Percentiles rank a stretch among this genome's conserved stretches.
Evolutionary conservation across 345 rosid species (phyloP).

Genomic region (Hibiscus trionum): DNA sequence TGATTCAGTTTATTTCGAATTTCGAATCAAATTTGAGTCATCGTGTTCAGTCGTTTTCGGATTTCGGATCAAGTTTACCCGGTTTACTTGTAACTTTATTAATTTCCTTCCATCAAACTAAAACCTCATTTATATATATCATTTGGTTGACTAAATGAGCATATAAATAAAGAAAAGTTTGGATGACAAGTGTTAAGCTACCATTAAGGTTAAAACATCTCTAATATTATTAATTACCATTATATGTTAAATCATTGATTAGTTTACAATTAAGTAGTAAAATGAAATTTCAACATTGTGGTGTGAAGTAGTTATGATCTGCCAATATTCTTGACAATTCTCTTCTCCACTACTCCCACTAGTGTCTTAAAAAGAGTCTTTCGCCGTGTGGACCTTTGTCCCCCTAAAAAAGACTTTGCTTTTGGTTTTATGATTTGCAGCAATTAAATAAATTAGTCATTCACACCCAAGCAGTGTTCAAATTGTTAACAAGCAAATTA

Average conservation of each 20-base stretch:
- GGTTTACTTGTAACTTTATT: too few species aligned
- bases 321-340: not conserved
- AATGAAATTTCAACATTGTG: not conserved
- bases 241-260: not conserved
- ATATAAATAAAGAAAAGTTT: conserved; percentile 12
- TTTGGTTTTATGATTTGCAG: not conserved
- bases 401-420: not conserved
- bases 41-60: too few species aligned
- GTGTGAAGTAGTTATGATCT: conserved; percentile 21
- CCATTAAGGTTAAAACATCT: not conserved
- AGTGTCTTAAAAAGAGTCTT: conserved; percentile 11
- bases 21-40: too few species aligned
- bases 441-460: too few species aligned
- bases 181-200: not conserved
- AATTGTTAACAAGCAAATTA: too few species aligned
- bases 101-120: too few species aligned
- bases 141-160: not conserved
- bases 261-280: too few species aligned
- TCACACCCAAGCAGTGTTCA: too few species aligned
- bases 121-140: too few species aligned
- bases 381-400: conserved; percentile 25
- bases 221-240: not conserved
- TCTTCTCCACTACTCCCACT: not conserved
- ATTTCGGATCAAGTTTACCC: too few species aligned
- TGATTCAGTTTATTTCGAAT: too few species aligned